Evolutionary conservation across 2,329 filamentous ascomycete species (phyloP).

Genomic region (Septoria petroselini): DNA sequence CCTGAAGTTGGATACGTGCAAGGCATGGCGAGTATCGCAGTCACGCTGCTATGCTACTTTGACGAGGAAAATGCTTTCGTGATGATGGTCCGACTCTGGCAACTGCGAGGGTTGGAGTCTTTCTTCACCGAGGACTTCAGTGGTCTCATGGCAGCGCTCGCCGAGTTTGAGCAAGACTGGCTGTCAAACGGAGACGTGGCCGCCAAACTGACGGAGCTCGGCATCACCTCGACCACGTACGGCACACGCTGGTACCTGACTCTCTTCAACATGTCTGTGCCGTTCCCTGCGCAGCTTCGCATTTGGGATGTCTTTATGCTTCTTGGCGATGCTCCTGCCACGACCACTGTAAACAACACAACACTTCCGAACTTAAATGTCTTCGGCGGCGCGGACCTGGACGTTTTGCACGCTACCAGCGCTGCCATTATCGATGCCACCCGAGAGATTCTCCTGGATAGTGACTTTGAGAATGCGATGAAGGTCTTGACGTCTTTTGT

Average conservation of each 20-base stretch:
- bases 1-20: conserved; percentile 93
- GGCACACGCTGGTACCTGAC: conserved; percentile 97
- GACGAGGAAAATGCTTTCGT: conserved; percentile 93
- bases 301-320: conserved; percentile 99
- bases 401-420: conserved; percentile 84
- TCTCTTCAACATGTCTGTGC: conserved; percentile 93
- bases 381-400: conserved; percentile 64
- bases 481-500: conserved; percentile 93
- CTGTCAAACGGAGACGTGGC: conserved; percentile 74
- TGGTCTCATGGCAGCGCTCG: conserved; percentile 79
- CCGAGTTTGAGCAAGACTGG: conserved; percentile 84
- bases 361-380: neutral
- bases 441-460: conserved; percentile 80
- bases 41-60: conserved; percentile 92
- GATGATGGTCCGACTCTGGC: conserved; percentile 95
- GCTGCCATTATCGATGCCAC: conserved; percentile 89
- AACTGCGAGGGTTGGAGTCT: conserved; percentile 77
- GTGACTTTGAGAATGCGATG: conserved; percentile 97
- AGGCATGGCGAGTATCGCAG: conserved; percentile 91
- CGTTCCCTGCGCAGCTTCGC: conserved; percentile 87
- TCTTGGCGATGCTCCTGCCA: conserved; percentile 63
- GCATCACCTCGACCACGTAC: conserved; percentile 85
- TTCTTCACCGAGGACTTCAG: conserved; percentile 82
- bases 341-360: neutral
- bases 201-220: conserved; percentile 70